Evolutionary conservation across 1,284 basidiomycete genomes (phyloP), one percentile per base, ranked within the genome.

Genomic region (Thelephora terrestris): DNA sequence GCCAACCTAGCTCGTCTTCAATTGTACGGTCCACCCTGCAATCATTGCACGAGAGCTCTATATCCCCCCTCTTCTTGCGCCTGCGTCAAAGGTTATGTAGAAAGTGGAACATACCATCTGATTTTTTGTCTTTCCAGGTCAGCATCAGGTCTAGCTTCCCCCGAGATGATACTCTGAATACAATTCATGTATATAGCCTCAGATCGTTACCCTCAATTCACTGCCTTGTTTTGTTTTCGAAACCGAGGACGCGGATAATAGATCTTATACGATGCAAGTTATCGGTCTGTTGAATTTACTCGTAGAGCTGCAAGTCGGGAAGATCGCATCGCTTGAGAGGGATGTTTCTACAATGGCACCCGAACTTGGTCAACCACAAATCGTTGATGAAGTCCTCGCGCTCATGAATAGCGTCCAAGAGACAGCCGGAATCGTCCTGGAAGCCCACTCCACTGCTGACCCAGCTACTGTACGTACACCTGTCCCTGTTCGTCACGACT

Each of bases 101-200:
- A 20, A 48, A 54, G 49, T 61, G 59, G 58, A 62, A 59, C 55
- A 54, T 65, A 27, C 56, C 67, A 53, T 57, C 57, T 50, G 58
- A 58, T 51, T 65, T 68, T 54, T 54, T 68, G 53, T 52, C 61
- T 43, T 55, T 58, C 50, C 69, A 73, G 70, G 74, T 75, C 49
- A 65, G 71, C 65, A 50, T 55, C 53, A 47, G 57, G 49, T 51
- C 49, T 48, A 47, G 50, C 53, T 45, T 54, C 39, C 39, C 16
- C 21, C 39, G 20, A 21, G 20, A 42, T 3, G 21, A 42, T 20
- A 40, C 10, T 42, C n/a, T 21, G 25, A 42, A 23, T 42, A 20
- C 14, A 14, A 46, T 21, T 16, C 35, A 47, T 36, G 21, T 57
- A 48, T 42, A 21, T 42, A 42, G 39, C 39, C 39, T 25, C 20